Base-by-base conservation (phyloP, 768 basidiomycete genomes). In the Agrocybe pediades region DNA sequence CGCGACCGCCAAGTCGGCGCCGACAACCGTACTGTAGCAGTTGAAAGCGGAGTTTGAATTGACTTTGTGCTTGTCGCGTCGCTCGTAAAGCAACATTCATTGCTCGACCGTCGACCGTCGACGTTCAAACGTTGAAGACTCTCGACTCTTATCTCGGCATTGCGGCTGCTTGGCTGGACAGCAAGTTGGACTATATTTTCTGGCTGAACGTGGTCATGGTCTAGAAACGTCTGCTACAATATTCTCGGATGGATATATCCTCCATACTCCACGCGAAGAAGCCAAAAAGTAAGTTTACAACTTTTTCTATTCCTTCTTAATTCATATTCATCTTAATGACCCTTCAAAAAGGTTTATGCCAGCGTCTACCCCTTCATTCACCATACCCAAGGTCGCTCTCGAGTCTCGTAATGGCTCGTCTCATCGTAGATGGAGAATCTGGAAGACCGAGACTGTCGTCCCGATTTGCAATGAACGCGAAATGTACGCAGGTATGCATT, bases 141-240 rank as follows among this genome's bases (percentile, higher is more conserved):
- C n/a, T n/a, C n/a, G n/a, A n/a, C n/a, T n/a, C n/a, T n/a, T n/a
- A n/a, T n/a, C n/a, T n/a, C n/a, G n/a, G n/a, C n/a, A n/a, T n/a
- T n/a, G n/a, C n/a, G n/a, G n/a, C n/a, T n/a, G n/a, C n/a, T n/a
- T n/a, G n/a, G n/a, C n/a, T n/a, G n/a, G n/a, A n/a, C n/a, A n/a
- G n/a, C n/a, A n/a, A n/a, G 74, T 80, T 44, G 82, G 82, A 1
- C 69, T 82, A 36, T 83, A 77, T 56, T 74, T 82, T 44, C 66
- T 83, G 40, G 76, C 79, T 0, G 83, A 84, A 67, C 74, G 80
- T 8, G 83, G 80, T 1, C 84, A 85, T 54, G 84, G 82, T 13
- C 65, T 85, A 16, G 83, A 85, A 63, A 85, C 84, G 6, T 85
- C 82, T 13, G 84, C 82, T 9, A 82, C 78, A 0, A 74, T 72